A percentile compares a stretch with the other conserved stretches of the same genome.
Evolutionary conservation across 345 rosid genomes (phyloP).

Genomic region (Euphorbia peplus): DNA sequence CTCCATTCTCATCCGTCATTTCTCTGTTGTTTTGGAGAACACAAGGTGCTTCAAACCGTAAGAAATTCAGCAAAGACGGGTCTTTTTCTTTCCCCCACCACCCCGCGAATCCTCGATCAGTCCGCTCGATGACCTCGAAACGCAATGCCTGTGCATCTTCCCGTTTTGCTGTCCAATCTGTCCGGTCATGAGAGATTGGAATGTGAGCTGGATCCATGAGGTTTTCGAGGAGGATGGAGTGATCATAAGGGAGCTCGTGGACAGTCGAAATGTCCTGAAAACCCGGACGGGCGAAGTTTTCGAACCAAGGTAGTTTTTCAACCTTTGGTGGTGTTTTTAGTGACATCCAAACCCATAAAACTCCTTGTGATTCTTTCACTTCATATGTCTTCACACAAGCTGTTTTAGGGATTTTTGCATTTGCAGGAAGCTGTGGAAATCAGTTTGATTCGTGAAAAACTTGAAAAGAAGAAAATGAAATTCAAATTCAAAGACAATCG

Average conservation of each 20-base stretch:
- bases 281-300: conserved; percentile 71
- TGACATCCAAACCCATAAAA: conserved; percentile 95
- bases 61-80: conserved; percentile 39
- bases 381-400: conserved; percentile 73
- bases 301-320: conserved; percentile 83
- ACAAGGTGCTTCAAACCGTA: conserved; percentile 80
- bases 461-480: not conserved
- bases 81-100: conserved; percentile 84
- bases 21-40: conserved; percentile 74
- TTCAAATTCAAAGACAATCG: too few species aligned
- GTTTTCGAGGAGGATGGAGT: conserved; percentile 89
- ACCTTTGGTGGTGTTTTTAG: conserved; percentile 57
- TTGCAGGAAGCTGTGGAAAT: conserved; percentile 58
- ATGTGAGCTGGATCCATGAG: conserved; percentile 98
- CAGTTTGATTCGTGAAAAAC: conserved; percentile 4
- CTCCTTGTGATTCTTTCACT: conserved; percentile 86
- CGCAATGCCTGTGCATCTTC: conserved; percentile 82
- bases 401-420: conserved; percentile 71
- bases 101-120: conserved; percentile 79
- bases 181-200: conserved; percentile 88
- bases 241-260: conserved; percentile 95
- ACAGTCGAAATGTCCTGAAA: conserved; percentile 64
- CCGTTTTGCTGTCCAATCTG: conserved; percentile 80
- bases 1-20: conserved; percentile 55
- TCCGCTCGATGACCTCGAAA: conserved; percentile 70